Evolutionary conservation across 805 yeast species (phyloP).

Genomic region (Cyberlindnera maclurae): DNA sequence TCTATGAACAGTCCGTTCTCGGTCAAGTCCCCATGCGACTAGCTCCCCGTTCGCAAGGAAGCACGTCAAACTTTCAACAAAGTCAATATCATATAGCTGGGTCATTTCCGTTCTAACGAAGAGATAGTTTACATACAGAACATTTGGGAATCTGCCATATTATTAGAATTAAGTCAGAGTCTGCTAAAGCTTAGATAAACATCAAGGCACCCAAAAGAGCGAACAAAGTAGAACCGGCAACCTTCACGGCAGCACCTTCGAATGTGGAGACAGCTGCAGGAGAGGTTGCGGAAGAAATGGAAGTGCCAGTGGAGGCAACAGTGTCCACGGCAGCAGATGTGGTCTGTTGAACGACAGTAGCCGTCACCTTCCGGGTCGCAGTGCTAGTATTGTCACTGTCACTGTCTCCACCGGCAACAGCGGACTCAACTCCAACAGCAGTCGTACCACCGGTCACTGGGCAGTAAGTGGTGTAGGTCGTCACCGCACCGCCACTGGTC

Average conservation of each 20-base stretch:
- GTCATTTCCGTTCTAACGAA: no score
- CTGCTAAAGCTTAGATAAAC: background rate
- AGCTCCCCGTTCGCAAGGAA: no score
- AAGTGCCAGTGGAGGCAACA: constrained; percentile 1
- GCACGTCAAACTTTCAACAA: no score
- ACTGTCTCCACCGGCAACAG: background rate
- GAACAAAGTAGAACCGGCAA: constrained; percentile 4
- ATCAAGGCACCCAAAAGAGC: constrained; percentile 1
- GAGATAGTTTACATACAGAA: no score
- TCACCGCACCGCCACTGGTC: no score
- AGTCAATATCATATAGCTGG: no score
- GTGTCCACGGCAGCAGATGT: background rate
- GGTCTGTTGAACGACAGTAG: background rate
- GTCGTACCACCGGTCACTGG: background rate
- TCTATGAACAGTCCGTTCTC: no score
- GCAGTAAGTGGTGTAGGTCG: background rate
- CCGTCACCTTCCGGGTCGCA: background rate
- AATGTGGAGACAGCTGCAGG: constrained; percentile 3
- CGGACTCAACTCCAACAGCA: background rate
- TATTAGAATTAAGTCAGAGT: no score
- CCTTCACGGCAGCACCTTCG: constrained; percentile 6
- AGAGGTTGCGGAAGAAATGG: background rate
- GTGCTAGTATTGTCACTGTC: background rate
- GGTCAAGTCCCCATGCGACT: no score
- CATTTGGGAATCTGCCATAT: no score